Evolutionary conservation across 805 yeast species (phyloP).

Genomic region (Brettanomyces bruxellensis): DNA sequence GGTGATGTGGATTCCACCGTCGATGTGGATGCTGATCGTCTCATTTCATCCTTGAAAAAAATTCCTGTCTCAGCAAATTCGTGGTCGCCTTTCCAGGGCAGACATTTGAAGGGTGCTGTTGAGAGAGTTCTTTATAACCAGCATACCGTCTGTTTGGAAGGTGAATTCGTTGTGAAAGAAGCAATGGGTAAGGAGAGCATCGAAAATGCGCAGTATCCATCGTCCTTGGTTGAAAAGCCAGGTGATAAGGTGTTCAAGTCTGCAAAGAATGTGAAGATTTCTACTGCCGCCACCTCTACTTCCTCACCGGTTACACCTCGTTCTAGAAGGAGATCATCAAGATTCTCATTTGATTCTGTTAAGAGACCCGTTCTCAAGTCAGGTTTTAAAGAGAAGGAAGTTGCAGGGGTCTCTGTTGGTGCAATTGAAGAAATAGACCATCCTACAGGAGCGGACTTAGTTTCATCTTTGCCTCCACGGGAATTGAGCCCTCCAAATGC

Average conservation of each 20-base stretch:
- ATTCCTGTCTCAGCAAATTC: conserved; percentile 25
- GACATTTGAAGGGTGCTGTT: conserved; percentile 64
- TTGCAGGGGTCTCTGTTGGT: conserved; percentile 17
- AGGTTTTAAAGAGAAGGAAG: conserved; percentile 9
- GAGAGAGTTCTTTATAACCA: conserved; percentile 79
- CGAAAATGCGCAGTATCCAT: conserved; percentile 35
- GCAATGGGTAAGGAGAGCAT: conserved; percentile 56
- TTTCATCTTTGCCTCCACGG: conserved; percentile 64
- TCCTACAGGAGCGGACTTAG: conserved; percentile 56
- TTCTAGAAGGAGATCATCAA: conserved; percentile 33
- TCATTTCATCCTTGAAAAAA: conserved; percentile 31
- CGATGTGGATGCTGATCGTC: conserved; percentile 78
- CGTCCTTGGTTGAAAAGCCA: conserved; percentile 14
- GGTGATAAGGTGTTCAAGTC: conserved; percentile 1
- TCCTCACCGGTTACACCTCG: conserved; percentile 9
- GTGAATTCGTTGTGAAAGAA: conserved; percentile 50
- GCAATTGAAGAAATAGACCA: conserved; percentile 32
- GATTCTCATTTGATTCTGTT: conserved; percentile 42
- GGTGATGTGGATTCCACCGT: conserved; percentile 73
- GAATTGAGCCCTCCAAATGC: conserved; percentile 74
- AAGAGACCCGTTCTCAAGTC: conserved; percentile 28
- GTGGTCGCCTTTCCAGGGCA: conserved; percentile 50
- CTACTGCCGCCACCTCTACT: conserved; percentile 22
- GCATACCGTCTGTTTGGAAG: conserved; percentile 79
- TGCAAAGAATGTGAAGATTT: conserved; percentile 18